Evolutionary conservation across 805 yeast species (phyloP), one percentile per base, ranked within the genome.

Genomic region (Pichia heedii): DNA sequence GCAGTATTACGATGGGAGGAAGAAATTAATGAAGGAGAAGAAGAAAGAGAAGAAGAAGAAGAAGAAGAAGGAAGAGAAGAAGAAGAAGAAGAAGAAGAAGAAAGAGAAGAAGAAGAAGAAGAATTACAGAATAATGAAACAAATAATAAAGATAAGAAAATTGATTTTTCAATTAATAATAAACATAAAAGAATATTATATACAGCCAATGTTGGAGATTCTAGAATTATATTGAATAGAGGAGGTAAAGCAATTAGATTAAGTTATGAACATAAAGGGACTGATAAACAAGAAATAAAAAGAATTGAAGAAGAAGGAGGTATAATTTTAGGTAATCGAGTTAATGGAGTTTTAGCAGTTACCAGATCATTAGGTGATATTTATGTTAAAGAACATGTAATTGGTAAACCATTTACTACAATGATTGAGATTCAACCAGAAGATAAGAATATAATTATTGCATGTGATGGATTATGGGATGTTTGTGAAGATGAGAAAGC

Each of bases 401-500:
- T 87, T 27, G 96, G 96, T 0, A 77, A 79, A 43, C 98, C 98
- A 1, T 90, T 82, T 57, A 90, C 98, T 0, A 86, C 97, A 0
- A 77, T 87, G 37, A 87, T 95, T 1, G 87, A 80, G 54, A 68
- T 93, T 26, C 71, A 71, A 21, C 62, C 62, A 1, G 68, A 66
- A 11, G 96, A 89, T 60, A 83, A 83, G 52, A 86, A 85, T 56
- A 61, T 90, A 55, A 88, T 90, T 40, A 66, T 90, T 46, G 97
- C 97, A 0, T 93, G 97, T 61, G 98, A 90, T 62, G 98, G 98
- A 0, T 66, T 90, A 11, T 90, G 97, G 97, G 98, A 90, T 61
- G 97, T 90, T 5, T 73, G 89, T 41, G 71, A 79, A 9, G 98
- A 93, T 58, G 83, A 77, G 50, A 75, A 76, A 44, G 97, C 97